These are phyloP conservation scores for Trichoderma polysporum DNA, from an alignment of 2,329 filamentous ascomycete species.

Conservation along the genomic window DNA sequence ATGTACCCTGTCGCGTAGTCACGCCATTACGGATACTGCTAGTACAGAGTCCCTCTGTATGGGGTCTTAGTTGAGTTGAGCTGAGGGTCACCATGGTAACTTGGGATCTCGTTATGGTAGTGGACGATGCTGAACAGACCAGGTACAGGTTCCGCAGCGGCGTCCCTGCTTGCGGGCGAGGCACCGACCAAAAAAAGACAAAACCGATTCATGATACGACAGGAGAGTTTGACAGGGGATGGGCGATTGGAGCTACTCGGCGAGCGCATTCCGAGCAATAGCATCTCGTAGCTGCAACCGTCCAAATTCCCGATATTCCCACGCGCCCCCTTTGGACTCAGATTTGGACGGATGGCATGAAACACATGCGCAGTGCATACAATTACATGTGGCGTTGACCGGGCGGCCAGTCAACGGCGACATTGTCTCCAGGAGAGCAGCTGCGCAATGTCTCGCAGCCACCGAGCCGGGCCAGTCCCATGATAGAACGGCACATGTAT, in stretches of 20 bases:
- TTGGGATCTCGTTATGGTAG: neutral
- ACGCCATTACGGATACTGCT: slow-evolving; percentile 9
- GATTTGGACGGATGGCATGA: neutral
- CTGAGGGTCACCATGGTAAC: slow-evolving; percentile 15
- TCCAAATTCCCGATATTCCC: neutral
- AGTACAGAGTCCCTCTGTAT: neutral
- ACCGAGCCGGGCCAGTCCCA: slow-evolving; percentile 14
- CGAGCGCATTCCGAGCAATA: slow-evolving; percentile 13
- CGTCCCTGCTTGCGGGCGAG: neutral
- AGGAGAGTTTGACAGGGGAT: slow-evolving; percentile 2
- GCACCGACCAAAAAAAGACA: neutral
- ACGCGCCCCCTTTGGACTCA: neutral
- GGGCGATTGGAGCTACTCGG: slow-evolving; percentile 7
- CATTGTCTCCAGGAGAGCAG: slow-evolving; percentile 5
- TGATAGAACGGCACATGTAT: slow-evolving; percentile 19
- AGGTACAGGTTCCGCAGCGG: slow-evolving; percentile 5
- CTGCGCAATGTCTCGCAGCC: slow-evolving; percentile 22
- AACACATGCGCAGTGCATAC: neutral
- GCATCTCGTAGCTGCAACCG: slow-evolving; percentile 1
- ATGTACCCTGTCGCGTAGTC: slow-evolving; percentile 6
- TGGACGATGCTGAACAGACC: neutral
- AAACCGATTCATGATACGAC: neutral
- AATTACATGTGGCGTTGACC: neutral
- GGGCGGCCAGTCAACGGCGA: slow-evolving; percentile 11
- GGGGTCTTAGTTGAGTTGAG: neutral